A percentile compares a stretch with the other conserved stretches of the same genome.
Conservation (phyloP, 1,284 basidiomycete species). For the Cutaneotrichosporon spelunceum region DNA sequence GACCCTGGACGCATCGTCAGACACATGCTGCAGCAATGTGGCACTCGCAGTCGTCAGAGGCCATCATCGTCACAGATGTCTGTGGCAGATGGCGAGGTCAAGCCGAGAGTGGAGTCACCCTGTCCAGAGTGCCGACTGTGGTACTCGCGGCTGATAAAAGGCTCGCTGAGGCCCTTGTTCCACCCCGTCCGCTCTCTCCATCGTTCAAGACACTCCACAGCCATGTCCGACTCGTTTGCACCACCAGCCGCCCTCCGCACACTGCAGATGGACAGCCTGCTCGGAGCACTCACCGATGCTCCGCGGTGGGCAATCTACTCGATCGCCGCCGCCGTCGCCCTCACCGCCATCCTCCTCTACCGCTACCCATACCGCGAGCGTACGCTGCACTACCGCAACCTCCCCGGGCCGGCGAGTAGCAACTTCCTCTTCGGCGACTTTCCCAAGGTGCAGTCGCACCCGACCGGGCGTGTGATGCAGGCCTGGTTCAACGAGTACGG, state of each 20-base stretch:
- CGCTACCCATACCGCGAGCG: slow-evolving; percentile 14
- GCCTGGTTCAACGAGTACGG: slow-evolving; percentile 26
- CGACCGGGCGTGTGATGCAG: slow-evolving; percentile 20
- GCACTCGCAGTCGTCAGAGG: too few relatives aligned
- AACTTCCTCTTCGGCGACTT: slow-evolving; percentile 23
- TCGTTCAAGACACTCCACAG: neutral
- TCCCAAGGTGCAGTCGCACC: slow-evolving; percentile 14
- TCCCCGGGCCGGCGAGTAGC: slow-evolving; percentile 9
- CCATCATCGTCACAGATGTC: neutral
- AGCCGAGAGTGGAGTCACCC: too few relatives aligned
- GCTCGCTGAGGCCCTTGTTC: neutral
- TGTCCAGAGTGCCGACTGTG: too few relatives aligned
- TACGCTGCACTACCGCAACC: slow-evolving; percentile 12
- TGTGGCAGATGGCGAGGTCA: neutral
- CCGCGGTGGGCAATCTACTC: slow-evolving; percentile 5
- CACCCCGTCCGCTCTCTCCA: neutral
- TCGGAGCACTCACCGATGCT: neutral
- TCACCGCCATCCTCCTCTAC: slow-evolving; percentile 12
- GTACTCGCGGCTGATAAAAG: neutral
- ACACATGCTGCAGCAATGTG: too few relatives aligned
- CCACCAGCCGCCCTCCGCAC: neutral
- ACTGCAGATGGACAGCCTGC: neutral
- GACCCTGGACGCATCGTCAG: too few relatives aligned
- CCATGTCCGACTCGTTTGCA: neutral
- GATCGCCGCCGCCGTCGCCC: neutral